phyloP scores from a whole-genome alignment of 1,139 yeast genomes.

The Schwanniomyces etchellsii region DNA sequence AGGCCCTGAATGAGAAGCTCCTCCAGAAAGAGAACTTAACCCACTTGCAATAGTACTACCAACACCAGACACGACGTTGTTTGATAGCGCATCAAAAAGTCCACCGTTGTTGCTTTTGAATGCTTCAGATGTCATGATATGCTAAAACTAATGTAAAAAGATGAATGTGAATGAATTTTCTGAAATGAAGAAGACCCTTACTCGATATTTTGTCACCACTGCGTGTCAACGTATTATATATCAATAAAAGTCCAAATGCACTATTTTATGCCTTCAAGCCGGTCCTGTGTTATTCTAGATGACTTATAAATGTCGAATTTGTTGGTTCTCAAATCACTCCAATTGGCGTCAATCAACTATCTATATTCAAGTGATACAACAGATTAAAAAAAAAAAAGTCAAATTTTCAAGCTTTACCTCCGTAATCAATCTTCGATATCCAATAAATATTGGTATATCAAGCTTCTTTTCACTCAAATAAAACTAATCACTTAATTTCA shows the following conservation, averaged over 20 bases:
- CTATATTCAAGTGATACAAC: too few species aligned
- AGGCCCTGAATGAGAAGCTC: background rate
- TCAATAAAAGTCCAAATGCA: background rate
- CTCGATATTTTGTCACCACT: too few species aligned
- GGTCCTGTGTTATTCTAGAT: too few species aligned
- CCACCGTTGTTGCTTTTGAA: conserved; percentile 1
- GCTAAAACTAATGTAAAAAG: conserved; percentile 1
- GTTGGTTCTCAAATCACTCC: too few species aligned
- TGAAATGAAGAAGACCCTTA: background rate
- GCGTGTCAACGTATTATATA: conserved; percentile 1
- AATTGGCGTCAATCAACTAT: too few species aligned
- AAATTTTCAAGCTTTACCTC: background rate
- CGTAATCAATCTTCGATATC: background rate
- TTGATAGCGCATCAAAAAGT: background rate
- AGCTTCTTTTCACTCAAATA: too few species aligned
- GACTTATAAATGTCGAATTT: background rate
- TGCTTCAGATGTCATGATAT: conserved; percentile 5
- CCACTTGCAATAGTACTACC: background rate
- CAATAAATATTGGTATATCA: background rate
- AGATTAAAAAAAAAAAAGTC: background rate
- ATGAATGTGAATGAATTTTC: conserved; percentile 2
- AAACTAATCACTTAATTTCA: background rate
- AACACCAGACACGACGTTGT: background rate
- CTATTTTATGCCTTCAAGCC: background rate
- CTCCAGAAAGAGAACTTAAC: background rate